Conservation (phyloP, 148 eudicot species). For the Vaccinium myrtillus region DNA sequence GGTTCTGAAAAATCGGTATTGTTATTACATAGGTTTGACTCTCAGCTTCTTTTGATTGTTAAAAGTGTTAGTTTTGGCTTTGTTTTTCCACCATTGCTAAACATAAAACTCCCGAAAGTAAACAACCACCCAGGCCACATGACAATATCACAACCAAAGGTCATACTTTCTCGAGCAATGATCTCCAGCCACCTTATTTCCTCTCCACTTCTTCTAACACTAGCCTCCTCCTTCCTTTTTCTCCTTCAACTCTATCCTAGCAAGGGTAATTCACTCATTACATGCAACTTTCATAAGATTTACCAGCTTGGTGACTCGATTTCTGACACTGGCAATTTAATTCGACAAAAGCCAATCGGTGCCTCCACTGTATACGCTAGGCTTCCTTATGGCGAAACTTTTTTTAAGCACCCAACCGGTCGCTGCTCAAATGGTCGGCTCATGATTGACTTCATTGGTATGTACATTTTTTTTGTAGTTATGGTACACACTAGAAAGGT, state of each 20-base stretch:
- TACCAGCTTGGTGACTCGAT: background rate
- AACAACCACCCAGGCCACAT: no score
- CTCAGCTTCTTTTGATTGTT: no score
- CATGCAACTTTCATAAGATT: background rate
- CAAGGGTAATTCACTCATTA: background rate
- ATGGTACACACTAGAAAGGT: no score
- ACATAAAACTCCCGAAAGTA: no score
- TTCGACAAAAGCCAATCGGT: background rate
- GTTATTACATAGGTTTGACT: no score
- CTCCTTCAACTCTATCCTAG: background rate
- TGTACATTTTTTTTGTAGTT: background rate
- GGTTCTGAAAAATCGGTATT: no score
- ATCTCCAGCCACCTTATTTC: background rate
- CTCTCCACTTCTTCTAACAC: background rate
- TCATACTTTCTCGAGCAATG: background rate
- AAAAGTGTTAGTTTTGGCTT: no score
- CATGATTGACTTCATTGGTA: conserved; percentile 4
- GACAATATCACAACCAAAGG: no score
- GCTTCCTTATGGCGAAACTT: background rate
- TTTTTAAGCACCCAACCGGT: background rate
- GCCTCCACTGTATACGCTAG: background rate
- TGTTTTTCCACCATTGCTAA: no score
- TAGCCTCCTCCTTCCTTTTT: background rate
- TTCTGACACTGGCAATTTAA: background rate
- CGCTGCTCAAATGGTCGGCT: background rate